Evolutionary conservation across 1,284 basidiomycete species (phyloP).

Genomic region (Fomes fomentarius): DNA sequence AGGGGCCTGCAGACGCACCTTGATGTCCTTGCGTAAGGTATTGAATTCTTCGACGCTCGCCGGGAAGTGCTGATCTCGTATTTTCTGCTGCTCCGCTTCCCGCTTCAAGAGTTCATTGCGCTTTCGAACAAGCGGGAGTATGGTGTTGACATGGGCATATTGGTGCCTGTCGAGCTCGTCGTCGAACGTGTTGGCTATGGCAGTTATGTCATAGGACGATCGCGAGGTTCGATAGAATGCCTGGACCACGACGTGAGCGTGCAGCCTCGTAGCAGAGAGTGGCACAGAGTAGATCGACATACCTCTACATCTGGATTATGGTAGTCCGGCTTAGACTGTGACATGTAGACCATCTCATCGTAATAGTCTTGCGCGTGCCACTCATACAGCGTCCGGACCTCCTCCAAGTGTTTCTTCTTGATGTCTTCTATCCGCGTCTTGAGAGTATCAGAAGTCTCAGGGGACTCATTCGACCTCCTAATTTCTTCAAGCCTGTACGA

Average conservation of each 20-base stretch:
- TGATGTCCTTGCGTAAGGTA: conserved; percentile 45
- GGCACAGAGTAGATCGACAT: not conserved
- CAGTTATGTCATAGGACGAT: conserved; percentile 8
- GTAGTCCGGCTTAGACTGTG: conserved; percentile 20
- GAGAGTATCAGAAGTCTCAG: conserved; percentile 22
- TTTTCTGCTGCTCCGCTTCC: conserved; percentile 39
- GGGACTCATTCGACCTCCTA: conserved; percentile 17
- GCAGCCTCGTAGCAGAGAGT: not conserved
- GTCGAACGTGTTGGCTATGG: conserved; percentile 19
- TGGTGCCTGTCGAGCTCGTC: conserved; percentile 36
- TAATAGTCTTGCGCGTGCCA: conserved; percentile 32
- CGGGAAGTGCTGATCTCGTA: conserved; percentile 54
- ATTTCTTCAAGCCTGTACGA: conserved; percentile 24
- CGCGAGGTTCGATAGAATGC: conserved; percentile 9
- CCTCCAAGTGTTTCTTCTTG: conserved; percentile 24
- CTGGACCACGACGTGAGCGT: conserved; percentile 2
- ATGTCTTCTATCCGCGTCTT: conserved; percentile 23
- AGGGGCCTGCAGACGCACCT: conserved; percentile 23
- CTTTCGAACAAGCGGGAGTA: conserved; percentile 38
- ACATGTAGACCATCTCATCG: conserved; percentile 25
- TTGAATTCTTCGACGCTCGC: conserved; percentile 47
- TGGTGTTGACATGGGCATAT: conserved; percentile 43
- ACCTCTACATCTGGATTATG: conserved; percentile 25
- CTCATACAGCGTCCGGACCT: conserved; percentile 27
- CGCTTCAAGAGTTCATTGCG: conserved; percentile 31